Conservation (phyloP, 1,284 basidiomycete species). For the Mycosarcoma mackinlayi region DNA sequence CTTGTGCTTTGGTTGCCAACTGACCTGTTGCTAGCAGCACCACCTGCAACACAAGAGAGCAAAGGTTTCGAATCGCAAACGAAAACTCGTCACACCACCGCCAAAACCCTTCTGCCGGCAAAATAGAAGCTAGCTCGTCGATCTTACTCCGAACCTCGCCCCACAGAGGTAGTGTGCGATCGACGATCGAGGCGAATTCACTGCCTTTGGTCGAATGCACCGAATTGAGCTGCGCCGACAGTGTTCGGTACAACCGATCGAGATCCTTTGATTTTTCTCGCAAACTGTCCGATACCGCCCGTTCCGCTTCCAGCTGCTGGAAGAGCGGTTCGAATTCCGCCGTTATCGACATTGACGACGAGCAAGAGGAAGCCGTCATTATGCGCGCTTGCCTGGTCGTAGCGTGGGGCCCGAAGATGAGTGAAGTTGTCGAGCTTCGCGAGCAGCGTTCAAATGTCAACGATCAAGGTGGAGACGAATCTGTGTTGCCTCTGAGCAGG, state of each 20-base stretch:
- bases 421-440: neutral
- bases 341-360: slow-evolving; percentile 1
- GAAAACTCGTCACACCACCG: slow-evolving; percentile 44
- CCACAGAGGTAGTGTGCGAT: neutral
- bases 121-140: slow-evolving; percentile 10
- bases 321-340: slow-evolving; percentile 47
- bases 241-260: slow-evolving; percentile 36
- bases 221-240: slow-evolving; percentile 38
- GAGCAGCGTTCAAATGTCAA: no score
- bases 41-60: slow-evolving; percentile 24
- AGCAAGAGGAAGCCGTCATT: no score
- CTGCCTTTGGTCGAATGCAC: slow-evolving; percentile 41
- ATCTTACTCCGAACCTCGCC: neutral
- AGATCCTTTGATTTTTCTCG: slow-evolving; percentile 52
- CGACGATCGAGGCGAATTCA: slow-evolving; percentile 9
- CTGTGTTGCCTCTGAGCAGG: no score
- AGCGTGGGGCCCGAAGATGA: neutral
- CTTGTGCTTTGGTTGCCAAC: slow-evolving; percentile 47
- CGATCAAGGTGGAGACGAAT: no score
- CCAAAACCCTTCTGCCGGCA: slow-evolving; percentile 39
- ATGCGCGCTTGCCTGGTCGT: no score
- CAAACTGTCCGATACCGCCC: slow-evolving; percentile 37
- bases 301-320: slow-evolving; percentile 45
- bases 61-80: slow-evolving; percentile 19
- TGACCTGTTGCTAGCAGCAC: slow-evolving; percentile 43